These are phyloP conservation scores for Pythium pyrilobum DNA, from an alignment of 352 stramenopile species.

Conservation along the genomic window DNA sequence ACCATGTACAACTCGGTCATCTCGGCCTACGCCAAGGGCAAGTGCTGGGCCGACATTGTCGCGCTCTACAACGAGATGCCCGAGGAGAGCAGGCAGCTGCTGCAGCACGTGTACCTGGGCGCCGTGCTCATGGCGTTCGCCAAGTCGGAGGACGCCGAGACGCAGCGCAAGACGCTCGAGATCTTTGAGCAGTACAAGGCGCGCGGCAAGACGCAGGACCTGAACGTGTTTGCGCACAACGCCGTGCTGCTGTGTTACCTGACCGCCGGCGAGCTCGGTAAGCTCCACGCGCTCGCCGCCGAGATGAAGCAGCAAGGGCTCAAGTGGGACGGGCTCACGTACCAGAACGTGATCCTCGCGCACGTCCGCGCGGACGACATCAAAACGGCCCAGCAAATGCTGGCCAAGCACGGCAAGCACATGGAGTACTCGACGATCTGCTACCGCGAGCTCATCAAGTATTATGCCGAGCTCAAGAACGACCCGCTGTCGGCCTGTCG, in stretches of 20 bases:
- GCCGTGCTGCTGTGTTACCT: constrained; percentile 53
- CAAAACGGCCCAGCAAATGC: constrained; percentile 58
- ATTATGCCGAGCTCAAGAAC: constrained; percentile 58
- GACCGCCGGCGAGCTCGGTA: constrained; percentile 48
- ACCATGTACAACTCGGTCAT: constrained; percentile 83
- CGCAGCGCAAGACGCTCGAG: constrained; percentile 32
- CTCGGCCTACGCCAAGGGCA: constrained; percentile 67
- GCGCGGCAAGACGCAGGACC: constrained; percentile 20
- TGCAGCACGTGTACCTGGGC: constrained; percentile 53
- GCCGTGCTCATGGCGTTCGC: constrained; percentile 72
- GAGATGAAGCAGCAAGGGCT: constrained; percentile 57
- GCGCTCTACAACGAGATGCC: constrained; percentile 60
- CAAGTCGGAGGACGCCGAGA: constrained; percentile 39
- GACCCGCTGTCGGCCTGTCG: constrained; percentile 60
- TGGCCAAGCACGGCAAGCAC: constrained; percentile 61
- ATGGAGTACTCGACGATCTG: constrained; percentile 67
- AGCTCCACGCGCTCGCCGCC: constrained; percentile 44
- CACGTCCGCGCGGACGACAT: constrained; percentile 53
- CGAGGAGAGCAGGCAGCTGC: constrained; percentile 22
- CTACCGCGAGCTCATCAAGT: constrained; percentile 66
- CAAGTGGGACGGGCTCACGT: constrained; percentile 65
- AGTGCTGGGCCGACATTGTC: constrained; percentile 64
- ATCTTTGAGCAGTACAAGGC: constrained; percentile 53
- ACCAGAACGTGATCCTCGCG: constrained; percentile 57
- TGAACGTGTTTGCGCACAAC: constrained; percentile 74